Percentiles rank a stretch among this genome's conserved stretches.
These are phyloP conservation scores for Ophiostoma angusticollis DNA, from an alignment of 2,329 filamentous ascomycete genomes.

Conservation along the genomic window DNA sequence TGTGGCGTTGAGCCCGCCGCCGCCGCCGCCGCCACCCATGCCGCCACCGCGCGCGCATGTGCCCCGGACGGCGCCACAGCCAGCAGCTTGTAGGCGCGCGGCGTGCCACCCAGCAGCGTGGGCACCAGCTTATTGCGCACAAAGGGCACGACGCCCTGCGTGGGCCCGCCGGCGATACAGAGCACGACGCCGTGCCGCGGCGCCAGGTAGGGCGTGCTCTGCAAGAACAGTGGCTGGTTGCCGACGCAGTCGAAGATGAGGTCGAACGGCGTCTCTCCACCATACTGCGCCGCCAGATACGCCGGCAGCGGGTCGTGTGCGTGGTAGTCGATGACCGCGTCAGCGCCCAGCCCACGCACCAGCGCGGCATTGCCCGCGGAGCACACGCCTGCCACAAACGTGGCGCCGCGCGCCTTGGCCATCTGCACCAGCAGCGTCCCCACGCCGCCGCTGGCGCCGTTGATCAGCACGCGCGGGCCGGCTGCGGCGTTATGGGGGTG, in stretches of 20 bases:
- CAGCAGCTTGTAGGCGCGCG: constrained; percentile 20
- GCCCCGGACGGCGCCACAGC: constrained; percentile 18
- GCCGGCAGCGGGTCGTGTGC: constrained; percentile 24
- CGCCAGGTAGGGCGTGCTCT: constrained; percentile 27
- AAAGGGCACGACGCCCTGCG: constrained; percentile 19
- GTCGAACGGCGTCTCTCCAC: constrained; percentile 22
- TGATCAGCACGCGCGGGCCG: constrained; percentile 30
- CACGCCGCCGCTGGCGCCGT: constrained; percentile 39
- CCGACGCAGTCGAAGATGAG: constrained; percentile 38
- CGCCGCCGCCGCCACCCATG: constrained; percentile 17
- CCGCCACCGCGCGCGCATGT: constrained; percentile 17
- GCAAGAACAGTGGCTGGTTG: constrained; percentile 30
- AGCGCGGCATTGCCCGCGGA: constrained; percentile 32
- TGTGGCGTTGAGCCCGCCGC: constrained; percentile 18
- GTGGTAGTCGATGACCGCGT: constrained; percentile 33
- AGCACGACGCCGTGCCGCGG: constrained; percentile 24
- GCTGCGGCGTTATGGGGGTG: constrained; percentile 14
- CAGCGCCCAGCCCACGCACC: constrained; percentile 33
- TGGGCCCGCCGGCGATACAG: constrained; percentile 21
- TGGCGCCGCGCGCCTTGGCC: constrained; percentile 27
- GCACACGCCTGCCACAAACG: constrained; percentile 34
- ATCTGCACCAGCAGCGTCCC: constrained; percentile 35
- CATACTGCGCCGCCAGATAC: constrained; percentile 22
- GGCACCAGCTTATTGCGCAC: constrained; percentile 22
- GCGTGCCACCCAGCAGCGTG: constrained; percentile 20